Evolutionary conservation across 495 filamentous ascomycete genomes (phyloP), one percentile per base, ranked within the genome.

Genomic region (Corynascus novoguineensis): DNA sequence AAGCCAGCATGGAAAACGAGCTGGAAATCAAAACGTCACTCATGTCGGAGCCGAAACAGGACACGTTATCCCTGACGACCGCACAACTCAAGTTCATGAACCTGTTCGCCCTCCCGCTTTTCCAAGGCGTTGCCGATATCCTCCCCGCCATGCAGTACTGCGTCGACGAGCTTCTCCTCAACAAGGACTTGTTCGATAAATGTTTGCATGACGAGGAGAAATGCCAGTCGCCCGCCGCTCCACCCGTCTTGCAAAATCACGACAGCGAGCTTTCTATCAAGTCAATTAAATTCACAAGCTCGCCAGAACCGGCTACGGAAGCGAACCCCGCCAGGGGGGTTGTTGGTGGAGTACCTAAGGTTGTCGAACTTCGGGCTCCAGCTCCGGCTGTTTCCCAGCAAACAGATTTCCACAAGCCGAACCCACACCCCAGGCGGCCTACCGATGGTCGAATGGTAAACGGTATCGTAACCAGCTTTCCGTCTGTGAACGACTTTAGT

Each of bases 61-160:
- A 92, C 51, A 86, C 90, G 50, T 62, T 90, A 9, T 90, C 92
- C 40, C 79, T 97, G n/a, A 86, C 84, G 50, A 85, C 86, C 31
- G 86, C 89, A 12, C 95, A 98, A 71, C 87, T 95, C 61, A 84
- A 87, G 28, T 98, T 98, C 74, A 96, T 98, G 88, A 93, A 87
- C 53, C 80, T 96, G 57, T 97, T 97, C 67, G 93, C 92, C 21
- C 79, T 87, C 34, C 93, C 93, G 0, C 79, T 98, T 0, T 98
- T 98, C 66, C 84, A 90, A 58, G 86, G 83, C 22, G 83, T 96
- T 17, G 83, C 87, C 25, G 85, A 95, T 52, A 81, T 97, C 38
- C 72, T 97, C 49, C 91, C 93, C 7, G 81, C 79, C 22, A 85
- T 98, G 83, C 73, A 78, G 34, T 96, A 92, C 67, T 88, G 83